Percentiles rank a stretch among this genome's conserved stretches.
Conservation (phyloP, 169 alveolate species). For the Plasmodium gonderi region DNA sequence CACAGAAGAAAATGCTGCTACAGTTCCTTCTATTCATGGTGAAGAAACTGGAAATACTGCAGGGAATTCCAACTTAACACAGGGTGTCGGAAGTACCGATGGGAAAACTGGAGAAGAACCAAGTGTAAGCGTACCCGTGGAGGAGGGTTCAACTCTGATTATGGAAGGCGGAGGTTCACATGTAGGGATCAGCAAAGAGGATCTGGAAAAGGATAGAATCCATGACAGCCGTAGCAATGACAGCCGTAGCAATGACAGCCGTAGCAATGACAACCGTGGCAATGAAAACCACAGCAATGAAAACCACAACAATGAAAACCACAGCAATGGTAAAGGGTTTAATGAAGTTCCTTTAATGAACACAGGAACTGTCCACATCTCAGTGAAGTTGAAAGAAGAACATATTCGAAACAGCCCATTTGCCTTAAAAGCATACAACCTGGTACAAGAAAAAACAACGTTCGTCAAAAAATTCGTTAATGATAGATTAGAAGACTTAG, state of each 20-base stretch:
- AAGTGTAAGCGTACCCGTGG: not conserved
- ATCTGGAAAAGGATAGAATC: not conserved
- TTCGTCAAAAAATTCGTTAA: constrained; percentile 45
- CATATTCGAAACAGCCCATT: constrained; percentile 58
- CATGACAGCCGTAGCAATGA: not conserved
- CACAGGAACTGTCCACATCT: constrained; percentile 25
- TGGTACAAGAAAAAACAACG: constrained; percentile 13
- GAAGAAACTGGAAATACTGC: not conserved
- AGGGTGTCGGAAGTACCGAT: not conserved
- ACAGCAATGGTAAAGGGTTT: not conserved
- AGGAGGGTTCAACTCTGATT: too few relatives aligned
- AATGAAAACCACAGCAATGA: not conserved
- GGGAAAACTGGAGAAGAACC: not conserved
- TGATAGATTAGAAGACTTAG: constrained; percentile 47
- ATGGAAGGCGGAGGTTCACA: not conserved
- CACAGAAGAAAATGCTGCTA: not conserved
- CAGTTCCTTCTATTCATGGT: not conserved
- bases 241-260: not conserved
- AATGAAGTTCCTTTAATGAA: not conserved
- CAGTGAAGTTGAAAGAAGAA: constrained; percentile 55
- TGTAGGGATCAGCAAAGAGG: not conserved
- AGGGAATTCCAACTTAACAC: not conserved
- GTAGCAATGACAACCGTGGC: not conserved
- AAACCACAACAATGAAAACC: not conserved
- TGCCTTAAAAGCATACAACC: constrained; percentile 30